phyloP scores from a whole-genome alignment of 228 moss, liverwort and hornwort genomes.

The Sphagnum fallax region DNA sequence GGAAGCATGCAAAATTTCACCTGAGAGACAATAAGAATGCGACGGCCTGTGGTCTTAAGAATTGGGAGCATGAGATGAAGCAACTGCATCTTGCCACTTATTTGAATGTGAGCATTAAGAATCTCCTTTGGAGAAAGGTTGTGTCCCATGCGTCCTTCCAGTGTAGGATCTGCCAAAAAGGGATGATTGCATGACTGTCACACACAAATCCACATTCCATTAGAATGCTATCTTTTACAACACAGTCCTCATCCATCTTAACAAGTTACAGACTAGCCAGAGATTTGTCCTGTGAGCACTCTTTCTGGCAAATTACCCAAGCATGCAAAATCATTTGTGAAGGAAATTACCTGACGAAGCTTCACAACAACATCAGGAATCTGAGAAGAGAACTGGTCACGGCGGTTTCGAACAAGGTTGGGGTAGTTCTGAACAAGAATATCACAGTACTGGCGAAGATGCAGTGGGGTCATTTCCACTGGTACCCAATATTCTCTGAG shows the following conservation, averaged over 20 bases:
- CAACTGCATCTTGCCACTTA: constrained; percentile 57
- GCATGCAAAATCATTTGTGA: too few species aligned
- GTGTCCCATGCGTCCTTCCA: constrained; percentile 28
- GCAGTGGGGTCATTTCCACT: constrained; percentile 48
- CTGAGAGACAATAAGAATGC: constrained; percentile 53
- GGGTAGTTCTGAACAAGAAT: constrained; percentile 49
- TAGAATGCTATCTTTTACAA: too few species aligned
- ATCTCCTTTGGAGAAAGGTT: constrained; percentile 27
- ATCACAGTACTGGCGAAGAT: constrained; percentile 49
- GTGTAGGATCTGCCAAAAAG: constrained; percentile 33
- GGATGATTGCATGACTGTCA: constrained; percentile 58
- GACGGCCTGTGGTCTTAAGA: constrained; percentile 28
- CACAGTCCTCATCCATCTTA: too few species aligned
- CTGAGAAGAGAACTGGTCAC: constrained; percentile 18
- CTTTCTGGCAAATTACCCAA: too few species aligned
- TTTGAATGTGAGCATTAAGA: constrained; percentile 46
- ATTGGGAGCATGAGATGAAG: constrained; percentile 50
- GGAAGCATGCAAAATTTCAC: constrained; percentile 4
- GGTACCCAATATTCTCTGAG: constrained; percentile 59
- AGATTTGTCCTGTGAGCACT: too few species aligned
- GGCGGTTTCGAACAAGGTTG: constrained; percentile 37
- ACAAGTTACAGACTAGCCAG: too few species aligned
- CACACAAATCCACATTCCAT: too few species aligned
- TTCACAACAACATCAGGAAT: constrained; percentile 50
- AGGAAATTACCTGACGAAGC: constrained; percentile 41